These are phyloP conservation scores for Psilocybe subaeruginosa DNA, from an alignment of 768 basidiomycete species.

Conservation along the genomic window DNA sequence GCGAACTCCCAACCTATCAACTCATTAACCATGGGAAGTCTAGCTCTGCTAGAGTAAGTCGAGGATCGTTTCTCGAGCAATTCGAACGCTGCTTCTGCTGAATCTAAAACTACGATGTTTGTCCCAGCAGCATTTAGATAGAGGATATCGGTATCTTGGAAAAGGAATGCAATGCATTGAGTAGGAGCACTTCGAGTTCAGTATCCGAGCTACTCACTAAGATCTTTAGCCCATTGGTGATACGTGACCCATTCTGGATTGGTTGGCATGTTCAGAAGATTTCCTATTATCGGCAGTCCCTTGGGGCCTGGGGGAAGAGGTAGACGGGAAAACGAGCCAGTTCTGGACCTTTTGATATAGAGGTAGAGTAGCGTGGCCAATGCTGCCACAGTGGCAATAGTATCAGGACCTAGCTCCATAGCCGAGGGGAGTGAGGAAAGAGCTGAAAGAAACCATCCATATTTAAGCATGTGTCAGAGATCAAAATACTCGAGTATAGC, in stretches of 20 bases:
- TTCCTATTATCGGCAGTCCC: conserved; percentile 7
- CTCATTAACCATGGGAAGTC: background rate
- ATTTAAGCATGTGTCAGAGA: too few relatives aligned
- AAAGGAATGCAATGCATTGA: background rate
- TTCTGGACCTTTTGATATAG: too few relatives aligned
- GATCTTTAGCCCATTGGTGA: conserved; percentile 21
- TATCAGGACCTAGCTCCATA: too few relatives aligned
- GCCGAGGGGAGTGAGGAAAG: too few relatives aligned
- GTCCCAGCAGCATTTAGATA: conserved; percentile 32
- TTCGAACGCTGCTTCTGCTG: conserved; percentile 34
- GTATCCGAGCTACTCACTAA: conserved; percentile 11
- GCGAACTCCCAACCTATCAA: background rate
- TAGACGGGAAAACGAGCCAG: background rate
- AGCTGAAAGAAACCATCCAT: too few relatives aligned
- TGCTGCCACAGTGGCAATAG: too few relatives aligned
- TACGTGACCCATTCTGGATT: conserved; percentile 4
- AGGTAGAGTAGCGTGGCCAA: too few relatives aligned
- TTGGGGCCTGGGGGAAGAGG: conserved; percentile 10
- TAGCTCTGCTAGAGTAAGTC: conserved; percentile 41
- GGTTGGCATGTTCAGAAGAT: conserved; percentile 6
- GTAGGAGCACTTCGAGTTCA: background rate
- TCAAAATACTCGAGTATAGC: too few relatives aligned
- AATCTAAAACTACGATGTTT: conserved; percentile 39
- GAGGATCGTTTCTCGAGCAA: conserved; percentile 43
- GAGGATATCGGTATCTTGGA: conserved; percentile 31